Evolutionary conservation across 129 eudicot species (phyloP).

Genomic region (Gnaphalium uliginosum): DNA sequence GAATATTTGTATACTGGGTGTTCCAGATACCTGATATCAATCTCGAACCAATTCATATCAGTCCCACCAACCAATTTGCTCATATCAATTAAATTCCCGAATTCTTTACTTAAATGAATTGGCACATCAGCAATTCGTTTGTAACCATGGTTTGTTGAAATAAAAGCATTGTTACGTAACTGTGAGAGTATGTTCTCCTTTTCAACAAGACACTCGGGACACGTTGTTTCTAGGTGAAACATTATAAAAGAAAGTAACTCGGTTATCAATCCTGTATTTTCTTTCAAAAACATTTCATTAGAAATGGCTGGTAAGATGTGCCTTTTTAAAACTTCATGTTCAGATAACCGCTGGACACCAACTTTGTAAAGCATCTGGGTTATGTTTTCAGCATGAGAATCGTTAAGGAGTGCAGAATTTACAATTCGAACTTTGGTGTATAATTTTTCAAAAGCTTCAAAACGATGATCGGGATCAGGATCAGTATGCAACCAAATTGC

Average conservation of each 20-base stretch:
- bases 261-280: conserved; percentile 36
- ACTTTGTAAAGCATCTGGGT: conserved; percentile 51
- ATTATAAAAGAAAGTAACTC: conserved; percentile 66
- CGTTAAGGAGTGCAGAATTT: conserved; percentile 44
- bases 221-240: conserved; percentile 63
- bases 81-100: conserved; percentile 50
- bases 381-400: conserved; percentile 36
- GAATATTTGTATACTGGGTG: conserved; percentile 42
- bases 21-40: conserved; percentile 44
- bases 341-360: conserved; percentile 64
- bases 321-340: conserved; percentile 58
- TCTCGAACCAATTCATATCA: conserved; percentile 59
- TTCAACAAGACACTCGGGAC: conserved; percentile 47
- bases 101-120: conserved; percentile 55
- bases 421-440: conserved; percentile 54
- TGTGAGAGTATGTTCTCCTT: conserved; percentile 47
- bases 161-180: conserved; percentile 45
- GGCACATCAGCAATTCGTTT: conserved; percentile 47
- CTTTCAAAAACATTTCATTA: conserved; percentile 33
- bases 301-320: conserved; percentile 56
- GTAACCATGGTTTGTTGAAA: conserved; percentile 57
- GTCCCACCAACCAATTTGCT: conserved; percentile 43
- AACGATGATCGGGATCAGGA: conserved; percentile 33
- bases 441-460: conserved; percentile 48
- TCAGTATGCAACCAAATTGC: conserved; percentile 62